Conservation (phyloP, 345 rosid genomes). For the Corchorus capsularis region DNA sequence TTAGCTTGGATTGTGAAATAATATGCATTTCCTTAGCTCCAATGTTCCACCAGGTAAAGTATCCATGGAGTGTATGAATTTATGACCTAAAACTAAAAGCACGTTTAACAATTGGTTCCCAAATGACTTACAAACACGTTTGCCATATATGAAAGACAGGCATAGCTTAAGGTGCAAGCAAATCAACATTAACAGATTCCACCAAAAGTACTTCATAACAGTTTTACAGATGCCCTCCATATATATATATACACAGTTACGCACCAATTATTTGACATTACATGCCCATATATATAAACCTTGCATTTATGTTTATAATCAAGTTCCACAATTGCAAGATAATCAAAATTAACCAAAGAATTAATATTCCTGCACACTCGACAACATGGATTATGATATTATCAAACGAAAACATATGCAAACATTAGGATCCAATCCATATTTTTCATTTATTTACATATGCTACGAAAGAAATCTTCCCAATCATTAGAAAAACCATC, state of each 20-base stretch:
- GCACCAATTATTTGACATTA: neutral
- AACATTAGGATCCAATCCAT: neutral
- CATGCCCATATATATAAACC: neutral
- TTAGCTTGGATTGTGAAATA: neutral
- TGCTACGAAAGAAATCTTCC: neutral
- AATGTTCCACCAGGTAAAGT: neutral
- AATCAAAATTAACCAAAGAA: constrained; percentile 2
- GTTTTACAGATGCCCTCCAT: neutral
- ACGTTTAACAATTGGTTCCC: neutral
- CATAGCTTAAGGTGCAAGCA: constrained; percentile 8
- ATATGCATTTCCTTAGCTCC: neutral
- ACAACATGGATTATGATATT: constrained; percentile 1
- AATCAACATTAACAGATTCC: neutral
- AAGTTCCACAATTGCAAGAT: neutral
- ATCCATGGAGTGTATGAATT: neutral
- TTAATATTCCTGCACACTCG: neutral
- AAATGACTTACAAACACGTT: neutral
- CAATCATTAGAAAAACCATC: neutral
- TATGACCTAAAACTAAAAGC: neutral
- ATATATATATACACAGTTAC: too few species aligned
- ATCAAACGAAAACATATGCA: neutral
- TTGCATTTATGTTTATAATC: neutral
- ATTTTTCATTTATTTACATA: neutral
- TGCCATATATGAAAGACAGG: neutral
- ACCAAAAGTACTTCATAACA: neutral